Conservation (phyloP, 805 yeast species). For the Metschnikowia anglica region DNA sequence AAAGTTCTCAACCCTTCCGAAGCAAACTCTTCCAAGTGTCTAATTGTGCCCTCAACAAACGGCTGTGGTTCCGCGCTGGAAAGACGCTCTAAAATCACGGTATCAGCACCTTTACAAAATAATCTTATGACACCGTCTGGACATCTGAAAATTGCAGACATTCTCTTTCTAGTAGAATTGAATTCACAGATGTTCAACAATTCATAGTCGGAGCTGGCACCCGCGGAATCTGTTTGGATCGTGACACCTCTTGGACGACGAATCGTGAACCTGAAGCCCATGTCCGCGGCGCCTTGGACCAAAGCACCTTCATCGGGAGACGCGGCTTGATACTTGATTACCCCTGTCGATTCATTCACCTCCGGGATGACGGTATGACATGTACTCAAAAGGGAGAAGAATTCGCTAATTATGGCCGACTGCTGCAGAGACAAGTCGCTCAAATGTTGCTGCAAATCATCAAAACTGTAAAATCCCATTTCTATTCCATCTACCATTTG, state of each 20-base stretch:
- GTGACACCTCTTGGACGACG: conserved; percentile 84
- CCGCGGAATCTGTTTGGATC: conserved; percentile 52
- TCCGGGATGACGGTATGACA: conserved; percentile 99
- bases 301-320: conserved; percentile 99
- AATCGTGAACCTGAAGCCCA: conserved; percentile 81
- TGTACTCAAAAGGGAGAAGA: conserved; percentile 79
- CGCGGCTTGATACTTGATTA: conserved; percentile 93
- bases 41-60: conserved; percentile 77
- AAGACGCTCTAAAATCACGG: conserved; percentile 87
- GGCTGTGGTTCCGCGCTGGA: conserved; percentile 60
- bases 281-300: conserved; percentile 90
- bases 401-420: conserved; percentile 60
- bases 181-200: conserved; percentile 91
- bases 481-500: conserved; percentile 74
- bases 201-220: conserved; percentile 60
- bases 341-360: conserved; percentile 51
- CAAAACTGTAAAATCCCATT: conserved; percentile 73
- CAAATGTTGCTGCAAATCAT: conserved; percentile 53
- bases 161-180: conserved; percentile 95
- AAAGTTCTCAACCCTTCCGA: conserved; percentile 92
- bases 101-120: conserved; percentile 97
- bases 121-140: conserved; percentile 90
- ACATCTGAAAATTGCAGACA: conserved; percentile 91
- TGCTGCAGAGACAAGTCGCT: conserved; percentile 46
- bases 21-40: conserved; percentile 94